Base-by-base conservation (phyloP, 2,329 filamentous ascomycete genomes). In the Colletotrichum sp. region DNA sequence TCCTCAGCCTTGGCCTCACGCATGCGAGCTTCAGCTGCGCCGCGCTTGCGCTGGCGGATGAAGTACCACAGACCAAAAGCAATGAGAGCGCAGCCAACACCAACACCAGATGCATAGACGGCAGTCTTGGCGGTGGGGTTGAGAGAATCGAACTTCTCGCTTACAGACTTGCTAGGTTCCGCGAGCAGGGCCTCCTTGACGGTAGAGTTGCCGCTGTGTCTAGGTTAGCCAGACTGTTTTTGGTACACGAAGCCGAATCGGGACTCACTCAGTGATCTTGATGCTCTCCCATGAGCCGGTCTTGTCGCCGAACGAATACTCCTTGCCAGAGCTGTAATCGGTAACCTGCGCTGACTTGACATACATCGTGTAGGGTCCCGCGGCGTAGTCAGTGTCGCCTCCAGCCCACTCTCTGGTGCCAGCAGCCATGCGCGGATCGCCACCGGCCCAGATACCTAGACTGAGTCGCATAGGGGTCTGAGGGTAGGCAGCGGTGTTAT, bases 391-490 rank as follows among this genome's bases (percentile, higher is more conserved):
- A 57, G 93, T 95, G 68, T 86, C 80, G 75, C 93, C 93, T 71
- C 93, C 93, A 73, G 93, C 93, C 93, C 93, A 95, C 72, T 92
- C 86, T 68, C 93, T 90, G 3, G 92, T 94, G 15, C 90, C 88
- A 67, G 89, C 59, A 57, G 89, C 83, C 81, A 93, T 83, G 55
- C 85, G 81, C 8, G 91, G 85, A 78, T 95, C 89, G 77, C 92
- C 89, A 72, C 91, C 89, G 68, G 93, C 90, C 89, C 92, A 93
- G 79, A 94, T 92, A 70, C 93, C 93, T 22, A 95, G 81, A 68
- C 91, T 92, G 66, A 95, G 84, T 67, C 91, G 91, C 92, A 94
- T 94, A 2, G 95, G 95, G 0, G 94, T 96, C 82, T 96, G 95
- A 0, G 95, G 95, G 83, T 91, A 96, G 81, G 90, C 90, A 66